Base-by-base conservation (phyloP, 2,329 filamentous ascomycete species). In the Penicillium sp. region DNA sequence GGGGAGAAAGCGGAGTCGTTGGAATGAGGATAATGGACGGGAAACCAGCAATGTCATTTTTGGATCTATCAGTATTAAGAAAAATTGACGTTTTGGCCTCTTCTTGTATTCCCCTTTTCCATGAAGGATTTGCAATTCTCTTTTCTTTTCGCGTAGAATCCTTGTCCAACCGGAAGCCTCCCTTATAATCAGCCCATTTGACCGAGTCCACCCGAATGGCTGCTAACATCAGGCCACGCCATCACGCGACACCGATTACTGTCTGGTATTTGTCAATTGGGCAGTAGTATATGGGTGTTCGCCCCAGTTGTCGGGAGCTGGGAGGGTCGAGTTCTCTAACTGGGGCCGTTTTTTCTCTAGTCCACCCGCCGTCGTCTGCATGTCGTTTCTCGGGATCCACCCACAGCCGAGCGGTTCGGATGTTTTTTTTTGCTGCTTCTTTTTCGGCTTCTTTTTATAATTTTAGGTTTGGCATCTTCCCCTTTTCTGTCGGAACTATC, bases 111-210 rank as follows among this genome's bases (percentile, higher is more conserved):
- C 47, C 28, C 26, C 47, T 33, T 12, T 35, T 51, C 24, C 28
- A 7, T 22, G 24, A 7, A 15, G 24, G 15, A 13, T 35, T 12
- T 19, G 35, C 19, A 6, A 26, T 15, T 19, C 28, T n/a, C 15
- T 22, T 24, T 50, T 50, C 22, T 45, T 26, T 12, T 37, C 33
- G 28, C 12, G 28, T 42, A 33, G 30, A 12, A 33, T 22, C 2
- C 7, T 19, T 47, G 44, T 57, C 51, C 55, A 61, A 63, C 58
- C 54, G 51, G 53, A 59, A 49, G 12, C 24, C 33, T 7, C 13
- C 53, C 44, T 17, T 10, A 15, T 56, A 37, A 66, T 69, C 65
- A 68, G 62, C 54, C 67, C 61, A 68, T 65, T n/a, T 30, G 35
- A 37, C 40, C 50, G 37, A 64, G 19, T 49, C 22, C 19, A 38